phyloP scores from a whole-genome alignment of 345 rosid species.

The Populus ilicifolia region DNA sequence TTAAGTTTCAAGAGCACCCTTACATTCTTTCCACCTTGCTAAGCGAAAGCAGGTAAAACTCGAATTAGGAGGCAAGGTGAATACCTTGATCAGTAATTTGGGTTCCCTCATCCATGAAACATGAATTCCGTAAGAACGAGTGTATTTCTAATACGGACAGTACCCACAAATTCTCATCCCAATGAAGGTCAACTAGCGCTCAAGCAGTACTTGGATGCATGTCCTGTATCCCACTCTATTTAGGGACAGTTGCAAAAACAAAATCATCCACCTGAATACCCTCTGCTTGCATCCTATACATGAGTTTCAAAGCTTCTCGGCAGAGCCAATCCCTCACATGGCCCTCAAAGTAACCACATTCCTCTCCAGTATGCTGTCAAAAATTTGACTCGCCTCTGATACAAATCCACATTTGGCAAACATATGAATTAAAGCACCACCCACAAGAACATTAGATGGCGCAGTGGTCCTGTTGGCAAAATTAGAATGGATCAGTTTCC shows the following conservation, averaged over 20 bases:
- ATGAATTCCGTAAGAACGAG: not conserved
- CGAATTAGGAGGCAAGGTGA: not conserved
- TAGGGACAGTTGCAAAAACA: conserved; percentile 52
- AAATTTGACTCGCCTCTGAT: conserved; percentile 68
- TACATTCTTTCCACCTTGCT: not conserved
- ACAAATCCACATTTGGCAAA: conserved; percentile 77
- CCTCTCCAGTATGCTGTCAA: conserved; percentile 69
- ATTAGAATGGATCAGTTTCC: conserved; percentile 64
- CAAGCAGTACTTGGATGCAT: conserved; percentile 36
- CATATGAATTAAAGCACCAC: conserved; percentile 78
- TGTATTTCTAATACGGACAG: not conserved
- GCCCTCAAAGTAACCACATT: conserved; percentile 77
- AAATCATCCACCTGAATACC: conserved; percentile 76
- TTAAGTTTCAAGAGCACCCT: not conserved
- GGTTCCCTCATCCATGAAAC: not conserved
- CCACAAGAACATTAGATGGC: conserved; percentile 65
- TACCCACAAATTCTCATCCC: not conserved
- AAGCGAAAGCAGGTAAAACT: not conserved
- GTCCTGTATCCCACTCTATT: conserved; percentile 37
- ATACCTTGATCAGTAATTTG: not conserved
- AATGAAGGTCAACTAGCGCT: conserved; percentile 29
- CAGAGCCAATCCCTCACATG: conserved; percentile 70
- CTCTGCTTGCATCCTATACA: conserved; percentile 73
- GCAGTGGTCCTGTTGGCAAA: conserved; percentile 67
- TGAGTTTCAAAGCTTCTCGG: conserved; percentile 76